Conservation (phyloP, 441 rosid genomes). For the Populus trichocarpa region DNA sequence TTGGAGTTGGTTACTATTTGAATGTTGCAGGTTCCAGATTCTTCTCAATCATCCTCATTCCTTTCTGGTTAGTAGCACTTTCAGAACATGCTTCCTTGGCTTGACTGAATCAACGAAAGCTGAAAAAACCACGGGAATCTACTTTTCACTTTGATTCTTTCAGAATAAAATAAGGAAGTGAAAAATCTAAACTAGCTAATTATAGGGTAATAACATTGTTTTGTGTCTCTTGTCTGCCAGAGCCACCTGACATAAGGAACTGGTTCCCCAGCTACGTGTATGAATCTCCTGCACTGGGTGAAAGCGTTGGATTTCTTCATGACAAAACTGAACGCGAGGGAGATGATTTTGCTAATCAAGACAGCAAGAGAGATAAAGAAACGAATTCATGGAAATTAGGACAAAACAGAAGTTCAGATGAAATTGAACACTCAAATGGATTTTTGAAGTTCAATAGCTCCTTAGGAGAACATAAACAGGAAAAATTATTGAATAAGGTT, state of each 20-base stretch:
- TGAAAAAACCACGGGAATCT: neutral
- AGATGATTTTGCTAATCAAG: constrained; percentile 29
- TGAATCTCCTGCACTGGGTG: constrained; percentile 47
- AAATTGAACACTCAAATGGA: constrained; percentile 16
- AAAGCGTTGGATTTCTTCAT: constrained; percentile 7
- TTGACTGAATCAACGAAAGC: neutral
- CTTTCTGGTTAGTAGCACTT: constrained; percentile 48
- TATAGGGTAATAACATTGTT: neutral
- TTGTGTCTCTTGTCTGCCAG: constrained; percentile 35
- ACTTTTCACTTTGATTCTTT: neutral
- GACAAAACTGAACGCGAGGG: constrained; percentile 22
- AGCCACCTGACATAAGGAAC: constrained; percentile 58
- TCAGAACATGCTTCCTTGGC: neutral
- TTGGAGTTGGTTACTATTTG: neutral
- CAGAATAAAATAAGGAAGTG: neutral
- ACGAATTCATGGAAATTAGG: constrained; percentile 7
- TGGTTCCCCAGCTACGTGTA: constrained; percentile 71
- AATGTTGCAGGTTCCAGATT: constrained; percentile 34
- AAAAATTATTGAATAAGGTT: constrained; percentile 22
- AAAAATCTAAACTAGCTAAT: neutral
- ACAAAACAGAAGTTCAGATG: neutral
- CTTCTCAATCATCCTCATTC: constrained; percentile 24
- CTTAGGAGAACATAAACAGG: constrained; percentile 17
- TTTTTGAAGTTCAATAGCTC: constrained; percentile 3
- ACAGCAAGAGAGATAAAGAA: constrained; percentile 28